Evolutionary conservation across 2,329 filamentous ascomycete species (phyloP), one percentile per base, ranked within the genome.

Genomic region (Aspergillus ruber): DNA sequence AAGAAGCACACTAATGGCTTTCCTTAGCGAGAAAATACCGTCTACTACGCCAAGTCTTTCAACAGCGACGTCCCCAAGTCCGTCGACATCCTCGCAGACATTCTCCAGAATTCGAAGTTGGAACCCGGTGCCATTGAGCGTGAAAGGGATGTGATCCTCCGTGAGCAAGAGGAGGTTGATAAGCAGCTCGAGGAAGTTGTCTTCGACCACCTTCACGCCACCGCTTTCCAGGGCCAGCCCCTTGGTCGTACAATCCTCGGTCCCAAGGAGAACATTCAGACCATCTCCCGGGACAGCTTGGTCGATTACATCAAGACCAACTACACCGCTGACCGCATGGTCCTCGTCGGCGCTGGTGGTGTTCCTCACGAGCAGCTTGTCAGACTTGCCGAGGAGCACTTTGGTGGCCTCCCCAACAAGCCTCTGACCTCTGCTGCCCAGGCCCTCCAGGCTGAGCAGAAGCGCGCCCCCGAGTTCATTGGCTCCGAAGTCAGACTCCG

Each of bases 101-200:
- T 98, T 70, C 88, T 98, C 54, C 93, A 97, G 74, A 94, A 98
- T 84, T 97, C 93, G 60, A 96, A 95, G 80, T 89, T 98, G 69
- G 93, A 98, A 77, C 77, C 83, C 66, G 77, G 81, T 49, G 91
- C 93, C 64, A 96, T 93, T 68, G 90, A 98, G 81, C 87, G 94
- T 61, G 93, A 98, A 80, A 87, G 93, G 69, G 91, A 96, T 76
- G 94, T 98, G 67, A 98, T 98, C 70, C 84, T 98, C 64, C 86
- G 93, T 66, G 93, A 98, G 76, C 93, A 95, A 64, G 93, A 98
- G 77, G 93, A 98, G 80, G 94, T 98, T 59, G 93, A 98, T 82
- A 98, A 98, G 83, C 91, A 97, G 79, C 79, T 97, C 50, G 94
- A 98, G 79, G 93, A 98, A 77, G 93, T 98, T 59, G 94, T 98